These are phyloP conservation scores for Psidium friedrichsthalianum DNA, from an alignment of 345 rosid genomes.

Conservation along the genomic window DNA sequence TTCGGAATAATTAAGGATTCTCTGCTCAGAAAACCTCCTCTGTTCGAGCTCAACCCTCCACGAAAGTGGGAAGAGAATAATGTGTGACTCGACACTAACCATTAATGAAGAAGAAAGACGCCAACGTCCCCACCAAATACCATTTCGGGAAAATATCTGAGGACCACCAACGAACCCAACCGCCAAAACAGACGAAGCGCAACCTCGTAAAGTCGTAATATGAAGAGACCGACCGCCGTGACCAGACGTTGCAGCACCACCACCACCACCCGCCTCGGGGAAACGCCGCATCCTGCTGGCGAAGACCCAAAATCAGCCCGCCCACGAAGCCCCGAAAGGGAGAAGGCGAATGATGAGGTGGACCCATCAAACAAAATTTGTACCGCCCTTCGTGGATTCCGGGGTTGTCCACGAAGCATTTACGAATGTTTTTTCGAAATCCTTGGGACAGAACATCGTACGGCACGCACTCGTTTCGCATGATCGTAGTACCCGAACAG, in stretches of 20 bases:
- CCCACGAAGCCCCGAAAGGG: not conserved
- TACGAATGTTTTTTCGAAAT: not conserved
- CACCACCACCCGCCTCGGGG: not conserved
- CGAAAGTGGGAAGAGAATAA: not conserved
- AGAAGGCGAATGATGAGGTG: not conserved
- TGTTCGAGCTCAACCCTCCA: not conserved
- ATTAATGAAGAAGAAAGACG: not conserved
- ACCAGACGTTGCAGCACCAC: not conserved
- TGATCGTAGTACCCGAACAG: not conserved
- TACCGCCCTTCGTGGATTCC: not conserved
- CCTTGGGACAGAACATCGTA: not conserved
- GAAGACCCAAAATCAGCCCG: not conserved
- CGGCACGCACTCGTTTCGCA: not conserved
- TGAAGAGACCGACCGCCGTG: not conserved
- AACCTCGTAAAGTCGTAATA: not conserved
- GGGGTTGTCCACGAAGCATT: not conserved
- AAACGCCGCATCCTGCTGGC: not conserved
- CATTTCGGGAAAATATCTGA: not conserved
- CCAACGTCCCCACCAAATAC: not conserved
- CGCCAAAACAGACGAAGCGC: not conserved
- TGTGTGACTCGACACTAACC: not conserved
- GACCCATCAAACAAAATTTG: not conserved
- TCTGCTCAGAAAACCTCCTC: not conserved
- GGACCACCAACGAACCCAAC: not conserved
- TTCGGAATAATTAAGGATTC: not conserved